Conservation (phyloP, 2,329 filamentous ascomycete species). For the Cladosporium cucumerinum region DNA sequence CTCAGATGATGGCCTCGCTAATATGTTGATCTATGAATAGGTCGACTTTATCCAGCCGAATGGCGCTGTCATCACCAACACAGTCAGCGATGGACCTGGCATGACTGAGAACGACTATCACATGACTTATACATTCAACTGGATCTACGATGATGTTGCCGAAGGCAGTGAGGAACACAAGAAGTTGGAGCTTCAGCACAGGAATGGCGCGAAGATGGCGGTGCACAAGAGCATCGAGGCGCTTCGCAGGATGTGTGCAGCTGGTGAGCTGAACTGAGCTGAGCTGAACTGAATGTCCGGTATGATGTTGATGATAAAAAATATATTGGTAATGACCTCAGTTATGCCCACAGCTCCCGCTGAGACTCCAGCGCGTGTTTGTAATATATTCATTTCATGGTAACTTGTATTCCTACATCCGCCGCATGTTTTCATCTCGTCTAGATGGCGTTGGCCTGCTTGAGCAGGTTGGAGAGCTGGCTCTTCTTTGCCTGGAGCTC, state of each 20-base stretch:
- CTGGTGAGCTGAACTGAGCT: conserved; percentile 26
- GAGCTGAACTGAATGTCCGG: neutral
- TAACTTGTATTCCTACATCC: neutral
- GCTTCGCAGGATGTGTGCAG: conserved; percentile 40
- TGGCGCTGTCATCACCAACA: conserved; percentile 45
- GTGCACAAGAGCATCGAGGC: conserved; percentile 44
- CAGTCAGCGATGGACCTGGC: conserved; percentile 40
- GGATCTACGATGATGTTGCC: conserved; percentile 35
- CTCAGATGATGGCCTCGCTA: neutral
- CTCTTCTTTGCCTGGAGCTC: conserved; percentile 67
- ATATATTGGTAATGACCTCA: neutral
- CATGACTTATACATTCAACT: conserved; percentile 50
- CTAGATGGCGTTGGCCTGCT: conserved; percentile 62
- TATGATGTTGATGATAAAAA: neutral
- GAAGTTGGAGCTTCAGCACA: conserved; percentile 29
- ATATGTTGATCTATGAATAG: conserved; percentile 26
- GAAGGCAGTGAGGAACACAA: conserved; percentile 36
- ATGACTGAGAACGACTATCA: conserved; percentile 36
- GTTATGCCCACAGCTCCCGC: neutral
- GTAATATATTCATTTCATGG: neutral
- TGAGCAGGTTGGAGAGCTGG: conserved; percentile 63
- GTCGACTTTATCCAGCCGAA: conserved; percentile 46
- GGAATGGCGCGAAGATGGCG: conserved; percentile 38
- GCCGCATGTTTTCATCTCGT: conserved; percentile 7
- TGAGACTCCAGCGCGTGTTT: neutral